Conservation (phyloP, 1,139 yeast genomes). For the Suhomyces guaymorum region DNA sequence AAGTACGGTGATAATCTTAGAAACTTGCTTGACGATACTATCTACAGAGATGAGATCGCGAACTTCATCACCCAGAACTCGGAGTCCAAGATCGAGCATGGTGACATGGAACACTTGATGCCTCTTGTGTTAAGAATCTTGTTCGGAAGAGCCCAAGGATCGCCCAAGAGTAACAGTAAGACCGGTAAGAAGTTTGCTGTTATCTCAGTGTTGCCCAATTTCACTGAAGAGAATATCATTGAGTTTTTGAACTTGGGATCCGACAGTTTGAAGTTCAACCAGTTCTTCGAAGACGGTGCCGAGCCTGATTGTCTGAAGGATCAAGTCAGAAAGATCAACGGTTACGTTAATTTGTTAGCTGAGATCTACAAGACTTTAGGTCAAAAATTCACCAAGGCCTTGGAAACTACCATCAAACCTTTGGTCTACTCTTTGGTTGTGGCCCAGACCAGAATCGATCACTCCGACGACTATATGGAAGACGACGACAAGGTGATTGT, state of each 20-base stretch:
- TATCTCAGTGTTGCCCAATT: slow-evolving; percentile 64
- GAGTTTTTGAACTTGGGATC: slow-evolving; percentile 66
- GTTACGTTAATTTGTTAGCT: slow-evolving; percentile 67
- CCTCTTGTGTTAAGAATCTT: slow-evolving; percentile 76
- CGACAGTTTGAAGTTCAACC: slow-evolving; percentile 48
- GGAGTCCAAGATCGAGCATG: slow-evolving; percentile 56
- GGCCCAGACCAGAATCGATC: slow-evolving; percentile 53
- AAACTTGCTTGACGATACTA: slow-evolving; percentile 77
- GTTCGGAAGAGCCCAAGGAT: slow-evolving; percentile 80
- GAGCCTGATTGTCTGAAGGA: slow-evolving; percentile 22
- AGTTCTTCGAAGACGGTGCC: slow-evolving; percentile 29
- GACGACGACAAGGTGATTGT: slow-evolving; percentile 27
- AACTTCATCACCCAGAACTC: slow-evolving; percentile 56
- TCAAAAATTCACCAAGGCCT: slow-evolving; percentile 50
- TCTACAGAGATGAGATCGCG: slow-evolving; percentile 82
- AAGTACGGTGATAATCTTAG: slow-evolving; percentile 74
- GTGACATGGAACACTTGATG: slow-evolving; percentile 61
- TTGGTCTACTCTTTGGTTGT: slow-evolving; percentile 57
- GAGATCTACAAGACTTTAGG: slow-evolving; percentile 69
- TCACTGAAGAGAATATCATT: slow-evolving; percentile 54
- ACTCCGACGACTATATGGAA: slow-evolving; percentile 16
- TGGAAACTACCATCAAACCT: slow-evolving; percentile 58
- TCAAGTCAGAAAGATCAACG: slow-evolving; percentile 58
- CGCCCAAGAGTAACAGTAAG: slow-evolving; percentile 61
- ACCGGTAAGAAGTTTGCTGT: slow-evolving; percentile 77